phyloP scores from a whole-genome alignment of 768 basidiomycete species.

The Termitomyces sp. region DNA sequence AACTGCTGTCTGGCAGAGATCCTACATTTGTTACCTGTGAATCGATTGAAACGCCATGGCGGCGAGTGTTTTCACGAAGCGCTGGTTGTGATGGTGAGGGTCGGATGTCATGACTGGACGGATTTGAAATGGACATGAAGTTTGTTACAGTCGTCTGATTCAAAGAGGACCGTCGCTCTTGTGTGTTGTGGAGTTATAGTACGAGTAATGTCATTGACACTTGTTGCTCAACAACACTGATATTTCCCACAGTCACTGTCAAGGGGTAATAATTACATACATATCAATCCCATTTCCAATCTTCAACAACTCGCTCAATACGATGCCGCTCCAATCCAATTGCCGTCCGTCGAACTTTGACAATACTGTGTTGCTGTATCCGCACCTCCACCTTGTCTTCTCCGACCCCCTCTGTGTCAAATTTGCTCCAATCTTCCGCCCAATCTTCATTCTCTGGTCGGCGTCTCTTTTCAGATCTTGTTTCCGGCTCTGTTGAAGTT shows the following conservation, averaged over 20 bases:
- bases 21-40: constrained; percentile 9
- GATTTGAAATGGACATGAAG: constrained; percentile 26
- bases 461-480: constrained; percentile 28
- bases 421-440: constrained; percentile 39
- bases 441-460: constrained; percentile 37
- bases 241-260: constrained; percentile 17
- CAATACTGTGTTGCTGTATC: constrained; percentile 40
- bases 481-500: constrained; percentile 35
- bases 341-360: constrained; percentile 52
- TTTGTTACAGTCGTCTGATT: constrained; percentile 1
- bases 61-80: constrained; percentile 9
- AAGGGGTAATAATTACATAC: too few species aligned
- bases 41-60: constrained; percentile 7
- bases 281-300: constrained; percentile 52
- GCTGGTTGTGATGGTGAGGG: constrained; percentile 12
- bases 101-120: constrained; percentile 21
- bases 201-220: not conserved
- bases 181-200: not conserved
- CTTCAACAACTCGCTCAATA: constrained; percentile 62
- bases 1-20: constrained; percentile 14
- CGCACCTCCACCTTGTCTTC: constrained; percentile 35
- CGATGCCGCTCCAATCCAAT: constrained; percentile 65
- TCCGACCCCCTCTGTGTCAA: constrained; percentile 19
- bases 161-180: not conserved
- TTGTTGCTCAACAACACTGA: not conserved